Percentiles rank a stretch among this genome's conserved stretches.
Conservation (phyloP, 2,329 filamentous ascomycete genomes). For the Helicocarpus griseus region DNA sequence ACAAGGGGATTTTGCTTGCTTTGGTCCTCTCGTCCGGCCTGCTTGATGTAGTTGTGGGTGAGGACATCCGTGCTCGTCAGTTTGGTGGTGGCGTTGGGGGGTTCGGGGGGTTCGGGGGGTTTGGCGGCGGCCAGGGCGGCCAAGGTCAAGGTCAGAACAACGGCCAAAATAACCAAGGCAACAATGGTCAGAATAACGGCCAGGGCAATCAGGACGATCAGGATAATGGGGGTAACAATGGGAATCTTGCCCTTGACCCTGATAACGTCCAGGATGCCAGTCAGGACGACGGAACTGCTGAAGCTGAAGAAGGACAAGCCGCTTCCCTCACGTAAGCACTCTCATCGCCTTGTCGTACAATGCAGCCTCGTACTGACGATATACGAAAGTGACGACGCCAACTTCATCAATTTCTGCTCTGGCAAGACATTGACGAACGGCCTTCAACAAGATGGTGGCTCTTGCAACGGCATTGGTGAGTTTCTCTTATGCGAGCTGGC, state of each 20-base stretch:
- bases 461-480: slow-evolving; percentile 47
- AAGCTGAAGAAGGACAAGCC: slow-evolving; percentile 30
- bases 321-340: slow-evolving; percentile 37
- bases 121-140: not conserved
- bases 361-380: slow-evolving; percentile 4
- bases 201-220: slow-evolving; percentile 11
- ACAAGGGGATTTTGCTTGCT: slow-evolving; percentile 5
- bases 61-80: not conserved
- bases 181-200: slow-evolving; percentile 13
- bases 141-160: slow-evolving; percentile 9
- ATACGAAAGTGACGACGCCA: slow-evolving; percentile 36
- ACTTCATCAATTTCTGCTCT: slow-evolving; percentile 53
- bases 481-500: not conserved
- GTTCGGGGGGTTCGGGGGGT: not conserved
- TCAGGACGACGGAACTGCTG: slow-evolving; percentile 12
- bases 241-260: slow-evolving; percentile 23
- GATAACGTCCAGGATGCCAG: slow-evolving; percentile 33
- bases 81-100: not conserved
- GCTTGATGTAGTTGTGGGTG: slow-evolving; percentile 3
- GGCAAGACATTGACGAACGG: slow-evolving; percentile 48
- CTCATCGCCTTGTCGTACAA: not conserved
- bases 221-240: slow-evolving; percentile 10
- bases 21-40: slow-evolving; percentile 4
- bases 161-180: slow-evolving; percentile 15
- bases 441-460: slow-evolving; percentile 39